Conservation (phyloP, 768 basidiomycete species). For the Boletus rubroflammeus region DNA sequence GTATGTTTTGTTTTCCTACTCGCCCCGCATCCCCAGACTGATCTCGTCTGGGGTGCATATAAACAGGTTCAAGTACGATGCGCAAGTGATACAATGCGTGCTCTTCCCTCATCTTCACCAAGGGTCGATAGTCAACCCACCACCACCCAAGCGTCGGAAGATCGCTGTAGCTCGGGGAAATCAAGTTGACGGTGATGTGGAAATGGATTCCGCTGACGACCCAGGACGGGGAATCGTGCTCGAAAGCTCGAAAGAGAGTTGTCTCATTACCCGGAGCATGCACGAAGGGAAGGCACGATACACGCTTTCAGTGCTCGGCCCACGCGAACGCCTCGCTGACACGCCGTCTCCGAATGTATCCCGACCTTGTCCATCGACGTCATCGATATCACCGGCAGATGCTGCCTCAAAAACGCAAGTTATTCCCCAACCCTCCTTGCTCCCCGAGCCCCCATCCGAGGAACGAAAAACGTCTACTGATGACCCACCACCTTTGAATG, state of each 20-base stretch:
- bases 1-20: slow-evolving; percentile 31
- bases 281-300: slow-evolving; percentile 13
- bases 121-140: slow-evolving; percentile 13
- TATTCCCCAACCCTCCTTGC: neutral
- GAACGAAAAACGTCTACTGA: neutral
- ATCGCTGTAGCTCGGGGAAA: slow-evolving; percentile 1
- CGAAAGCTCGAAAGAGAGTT: slow-evolving; percentile 23
- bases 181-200: slow-evolving; percentile 7
- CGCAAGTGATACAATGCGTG: slow-evolving; percentile 38
- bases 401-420: slow-evolving; percentile 6
- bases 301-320: slow-evolving; percentile 16
- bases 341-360: neutral
- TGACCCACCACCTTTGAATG: neutral
- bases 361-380: neutral
- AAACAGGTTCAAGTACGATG: slow-evolving; percentile 52
- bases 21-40: neutral
- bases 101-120: slow-evolving; percentile 40
- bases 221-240: slow-evolving; percentile 20
- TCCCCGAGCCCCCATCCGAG: neutral
- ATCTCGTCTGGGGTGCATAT: neutral
- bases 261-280: slow-evolving; percentile 15
- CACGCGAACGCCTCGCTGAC: neutral
- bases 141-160: slow-evolving; percentile 30
- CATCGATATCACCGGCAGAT: neutral
- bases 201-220: slow-evolving; percentile 11